Conservation (phyloP, 169 alveolate species). For the Babesia microti region DNA sequence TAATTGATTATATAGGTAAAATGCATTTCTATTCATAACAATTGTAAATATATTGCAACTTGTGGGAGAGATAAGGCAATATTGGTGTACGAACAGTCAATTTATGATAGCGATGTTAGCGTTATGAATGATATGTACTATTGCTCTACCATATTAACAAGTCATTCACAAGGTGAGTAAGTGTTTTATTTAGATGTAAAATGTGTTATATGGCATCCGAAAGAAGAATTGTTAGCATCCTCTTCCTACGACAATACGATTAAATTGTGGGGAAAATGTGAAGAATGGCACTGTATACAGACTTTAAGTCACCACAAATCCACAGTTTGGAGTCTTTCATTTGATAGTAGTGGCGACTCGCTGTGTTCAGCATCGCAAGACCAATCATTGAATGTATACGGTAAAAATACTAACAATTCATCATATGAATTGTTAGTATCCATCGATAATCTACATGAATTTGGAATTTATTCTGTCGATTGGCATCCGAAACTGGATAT, state of each 20-base stretch:
- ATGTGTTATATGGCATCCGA: constrained; percentile 38
- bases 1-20: constrained; percentile 22
- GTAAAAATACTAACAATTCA: constrained; percentile 18
- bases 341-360: constrained; percentile 44
- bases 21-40: constrained; percentile 53
- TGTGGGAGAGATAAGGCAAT: constrained; percentile 63
- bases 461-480: too few relatives aligned
- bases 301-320: constrained; percentile 44
- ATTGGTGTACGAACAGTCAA: constrained; percentile 49
- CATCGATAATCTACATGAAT: too few relatives aligned
- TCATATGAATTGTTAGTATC: too few relatives aligned
- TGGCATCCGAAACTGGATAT: too few relatives aligned
- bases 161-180: constrained; percentile 38
- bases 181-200: constrained; percentile 26
- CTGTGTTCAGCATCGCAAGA: constrained; percentile 57
- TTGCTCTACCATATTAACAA: constrained; percentile 39
- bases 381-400: constrained; percentile 18
- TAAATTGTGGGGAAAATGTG: constrained; percentile 48
- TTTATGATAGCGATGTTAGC: constrained; percentile 1
- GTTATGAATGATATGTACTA: constrained; percentile 10
- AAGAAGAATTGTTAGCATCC: constrained; percentile 45
- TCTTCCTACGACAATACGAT: constrained; percentile 57
- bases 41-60: constrained; percentile 49
- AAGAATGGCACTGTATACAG: constrained; percentile 61
- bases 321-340: constrained; percentile 57